Evolutionary conservation across 1,139 yeast genomes (phyloP).

Genomic region (Scheffersomyces illinoinensis): DNA sequence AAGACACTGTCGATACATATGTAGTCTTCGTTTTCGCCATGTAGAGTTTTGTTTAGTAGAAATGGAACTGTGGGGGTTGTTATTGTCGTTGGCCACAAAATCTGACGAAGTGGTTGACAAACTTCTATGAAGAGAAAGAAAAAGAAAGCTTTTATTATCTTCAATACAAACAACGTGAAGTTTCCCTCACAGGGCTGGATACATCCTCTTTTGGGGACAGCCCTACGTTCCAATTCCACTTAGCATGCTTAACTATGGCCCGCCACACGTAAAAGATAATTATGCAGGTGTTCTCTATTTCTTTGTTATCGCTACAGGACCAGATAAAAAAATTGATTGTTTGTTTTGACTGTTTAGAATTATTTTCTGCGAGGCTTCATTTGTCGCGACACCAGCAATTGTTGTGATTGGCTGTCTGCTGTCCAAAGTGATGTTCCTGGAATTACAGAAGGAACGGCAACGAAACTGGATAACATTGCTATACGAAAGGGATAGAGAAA

Average conservation of each 20-base stretch:
- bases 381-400: not conserved
- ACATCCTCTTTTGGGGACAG: not conserved
- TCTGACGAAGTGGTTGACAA: not conserved
- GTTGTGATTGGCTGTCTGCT: not conserved
- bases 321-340: not conserved
- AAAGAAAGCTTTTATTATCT: not conserved
- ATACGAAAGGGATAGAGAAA: not conserved
- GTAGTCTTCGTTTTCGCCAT: not conserved
- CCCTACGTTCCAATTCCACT: not conserved
- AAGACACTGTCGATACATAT: slow-evolving; percentile 9
- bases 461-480: not conserved
- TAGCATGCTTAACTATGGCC: not conserved
- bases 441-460: not conserved
- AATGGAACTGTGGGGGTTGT: not conserved
- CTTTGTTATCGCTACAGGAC: not conserved
- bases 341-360: not conserved
- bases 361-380: not conserved
- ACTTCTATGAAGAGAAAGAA: not conserved
- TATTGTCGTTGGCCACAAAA: not conserved
- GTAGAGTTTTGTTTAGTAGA: not conserved
- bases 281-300: not conserved
- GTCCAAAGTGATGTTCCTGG: not conserved
- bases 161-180: not conserved
- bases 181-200: slow-evolving; percentile 1
- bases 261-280: not conserved